These are phyloP conservation scores for Penicillium sp. DNA, from an alignment of 2,329 filamentous ascomycete species.

Conservation along the genomic window DNA sequence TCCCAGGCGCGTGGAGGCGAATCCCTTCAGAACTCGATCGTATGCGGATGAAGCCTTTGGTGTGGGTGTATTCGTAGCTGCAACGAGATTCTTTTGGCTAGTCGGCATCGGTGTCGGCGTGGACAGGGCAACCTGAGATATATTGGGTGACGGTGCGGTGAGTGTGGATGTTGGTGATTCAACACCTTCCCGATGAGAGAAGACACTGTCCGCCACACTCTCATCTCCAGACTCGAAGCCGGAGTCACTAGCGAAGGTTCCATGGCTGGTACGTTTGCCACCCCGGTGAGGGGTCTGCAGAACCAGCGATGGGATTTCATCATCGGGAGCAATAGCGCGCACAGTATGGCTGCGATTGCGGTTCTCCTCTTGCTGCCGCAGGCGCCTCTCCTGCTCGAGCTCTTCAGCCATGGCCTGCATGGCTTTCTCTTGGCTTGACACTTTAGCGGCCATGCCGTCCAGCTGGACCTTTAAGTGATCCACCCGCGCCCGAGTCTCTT, in stretches of 20 bases:
- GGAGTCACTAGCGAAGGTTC: constrained; percentile 52
- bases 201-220: constrained; percentile 50
- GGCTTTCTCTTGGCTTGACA: constrained; percentile 56
- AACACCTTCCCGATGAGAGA: constrained; percentile 40
- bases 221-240: constrained; percentile 61
- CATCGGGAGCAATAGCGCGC: constrained; percentile 31
- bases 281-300: constrained; percentile 35
- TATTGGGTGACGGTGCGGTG: constrained; percentile 37
- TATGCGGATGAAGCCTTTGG: constrained; percentile 37
- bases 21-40: constrained; percentile 46
- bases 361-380: constrained; percentile 41
- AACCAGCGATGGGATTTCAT: constrained; percentile 36
- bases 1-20: constrained; percentile 35
- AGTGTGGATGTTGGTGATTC: constrained; percentile 38
- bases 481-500: constrained; percentile 59
- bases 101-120: constrained; percentile 33
- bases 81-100: constrained; percentile 31
- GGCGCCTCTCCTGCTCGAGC: constrained; percentile 45
- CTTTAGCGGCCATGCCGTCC: constrained; percentile 58
- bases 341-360: constrained; percentile 35
- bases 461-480: constrained; percentile 61
- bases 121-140: constrained; percentile 34
- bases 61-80: constrained; percentile 18
- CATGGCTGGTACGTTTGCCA: constrained; percentile 40
- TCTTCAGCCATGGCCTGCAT: constrained; percentile 54